phyloP scores from a whole-genome alignment of 345 rosid species.

The Laguncularia racemosa region DNA sequence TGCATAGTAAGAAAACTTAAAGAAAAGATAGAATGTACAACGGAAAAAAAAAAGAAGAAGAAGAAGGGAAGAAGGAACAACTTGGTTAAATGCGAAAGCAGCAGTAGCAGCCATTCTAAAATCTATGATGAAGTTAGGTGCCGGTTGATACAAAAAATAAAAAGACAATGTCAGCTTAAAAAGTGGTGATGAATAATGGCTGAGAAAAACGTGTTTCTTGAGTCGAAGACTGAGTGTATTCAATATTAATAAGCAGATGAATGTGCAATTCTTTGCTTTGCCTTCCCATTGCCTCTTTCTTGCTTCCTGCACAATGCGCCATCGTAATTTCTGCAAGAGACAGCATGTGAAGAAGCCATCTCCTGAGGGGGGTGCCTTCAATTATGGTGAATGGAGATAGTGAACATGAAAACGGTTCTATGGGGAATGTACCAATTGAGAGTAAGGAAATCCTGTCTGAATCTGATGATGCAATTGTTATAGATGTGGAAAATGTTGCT shows the following conservation, averaged over 20 bases:
- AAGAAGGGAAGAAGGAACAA: no score
- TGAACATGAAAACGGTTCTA: conserved; percentile 23
- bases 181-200: conserved; percentile 26
- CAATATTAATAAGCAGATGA: conserved; percentile 13
- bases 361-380: conserved; percentile 26
- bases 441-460: conserved; percentile 16
- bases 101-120: no score
- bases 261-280: conserved; percentile 27
- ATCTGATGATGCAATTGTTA: conserved; percentile 19
- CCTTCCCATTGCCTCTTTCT: conserved; percentile 32
- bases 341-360: conserved; percentile 49
- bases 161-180: no score
- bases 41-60: no score
- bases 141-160: no score
- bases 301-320: conserved; percentile 69
- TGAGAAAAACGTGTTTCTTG: conserved; percentile 40
- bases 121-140: no score
- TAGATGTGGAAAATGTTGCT: conserved; percentile 12
- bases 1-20: no score
- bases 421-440: conserved; percentile 10
- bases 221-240: conserved; percentile 31
- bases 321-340: conserved; percentile 40
- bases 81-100: no score
- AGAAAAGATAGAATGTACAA: no score
- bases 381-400: conserved; percentile 37